Evolutionary conservation across 2,329 filamentous ascomycete species (phyloP).

Genomic region (Sodiomyces alkalinus): DNA sequence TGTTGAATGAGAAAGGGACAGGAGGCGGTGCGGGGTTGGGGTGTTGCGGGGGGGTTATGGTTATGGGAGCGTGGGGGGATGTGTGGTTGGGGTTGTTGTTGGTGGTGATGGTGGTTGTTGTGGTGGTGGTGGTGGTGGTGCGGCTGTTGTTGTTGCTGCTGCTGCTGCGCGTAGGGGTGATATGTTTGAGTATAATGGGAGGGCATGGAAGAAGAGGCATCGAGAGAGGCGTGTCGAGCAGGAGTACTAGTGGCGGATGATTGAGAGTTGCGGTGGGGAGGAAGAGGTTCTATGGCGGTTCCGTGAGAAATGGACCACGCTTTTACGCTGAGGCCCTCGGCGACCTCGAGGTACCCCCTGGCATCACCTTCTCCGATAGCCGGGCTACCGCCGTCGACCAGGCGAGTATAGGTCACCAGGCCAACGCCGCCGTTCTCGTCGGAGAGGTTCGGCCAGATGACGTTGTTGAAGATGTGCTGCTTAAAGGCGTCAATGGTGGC

Average conservation of each 20-base stretch:
- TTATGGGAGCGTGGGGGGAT: conserved; percentile 4
- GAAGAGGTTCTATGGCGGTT: conserved; percentile 58
- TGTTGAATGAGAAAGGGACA: not conserved
- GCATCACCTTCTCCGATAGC: conserved; percentile 67
- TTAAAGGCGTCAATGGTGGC: conserved; percentile 88
- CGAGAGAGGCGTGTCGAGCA: conserved; percentile 15
- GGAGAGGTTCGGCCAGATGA: conserved; percentile 94
- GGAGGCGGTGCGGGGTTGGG: not conserved
- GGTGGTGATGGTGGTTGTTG: not conserved
- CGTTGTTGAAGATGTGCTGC: conserved; percentile 88
- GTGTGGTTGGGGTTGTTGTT: not conserved
- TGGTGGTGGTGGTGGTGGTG: conserved; percentile 9
- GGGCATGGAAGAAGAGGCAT: conserved; percentile 13
- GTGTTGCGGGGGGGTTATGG: conserved; percentile 4
- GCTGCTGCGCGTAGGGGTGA: conserved; percentile 3
- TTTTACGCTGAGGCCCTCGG: conserved; percentile 78
- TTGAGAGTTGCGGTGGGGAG: conserved; percentile 43
- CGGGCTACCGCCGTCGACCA: conserved; percentile 79
- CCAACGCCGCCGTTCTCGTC: conserved; percentile 94
- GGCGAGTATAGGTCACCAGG: conserved; percentile 74
- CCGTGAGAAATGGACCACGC: conserved; percentile 82
- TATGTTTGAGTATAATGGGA: too few species aligned
- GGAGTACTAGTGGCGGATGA: conserved; percentile 6
- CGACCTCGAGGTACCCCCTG: conserved; percentile 76
- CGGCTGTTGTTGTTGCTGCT: conserved; percentile 6